Conservation (phyloP, 345 rosid species). For the Salix arbutifolia region DNA sequence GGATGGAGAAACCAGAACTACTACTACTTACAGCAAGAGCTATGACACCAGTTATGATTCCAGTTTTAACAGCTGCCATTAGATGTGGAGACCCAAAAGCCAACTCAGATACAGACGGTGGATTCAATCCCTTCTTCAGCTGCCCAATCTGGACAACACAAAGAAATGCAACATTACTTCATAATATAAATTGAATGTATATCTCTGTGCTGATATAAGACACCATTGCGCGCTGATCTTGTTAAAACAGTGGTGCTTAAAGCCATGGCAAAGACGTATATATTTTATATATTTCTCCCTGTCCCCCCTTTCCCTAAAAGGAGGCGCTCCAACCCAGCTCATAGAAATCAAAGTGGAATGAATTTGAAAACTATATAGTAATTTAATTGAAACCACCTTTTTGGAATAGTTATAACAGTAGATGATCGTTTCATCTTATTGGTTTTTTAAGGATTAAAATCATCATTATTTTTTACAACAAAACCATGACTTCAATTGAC, state of each 20-base stretch:
- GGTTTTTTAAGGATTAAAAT: background rate
- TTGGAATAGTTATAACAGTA: no score
- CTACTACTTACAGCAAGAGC: slow-evolving; percentile 67
- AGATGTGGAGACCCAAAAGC: slow-evolving; percentile 63
- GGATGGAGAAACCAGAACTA: background rate
- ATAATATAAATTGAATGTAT: no score
- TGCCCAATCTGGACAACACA: slow-evolving; percentile 60
- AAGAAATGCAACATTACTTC: background rate
- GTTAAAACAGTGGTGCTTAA: no score
- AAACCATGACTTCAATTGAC: background rate
- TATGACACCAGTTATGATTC: slow-evolving; percentile 67
- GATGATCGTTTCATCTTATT: background rate
- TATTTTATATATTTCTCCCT: no score
- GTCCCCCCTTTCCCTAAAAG: background rate
- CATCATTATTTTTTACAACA: background rate
- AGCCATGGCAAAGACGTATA: no score
- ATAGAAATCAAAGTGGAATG: background rate
- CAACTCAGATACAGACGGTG: slow-evolving; percentile 53
- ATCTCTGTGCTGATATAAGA: no score
- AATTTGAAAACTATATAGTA: background rate
- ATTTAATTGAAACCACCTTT: background rate
- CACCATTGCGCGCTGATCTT: no score
- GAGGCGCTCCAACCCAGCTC: background rate
- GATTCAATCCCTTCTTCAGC: slow-evolving; percentile 79
- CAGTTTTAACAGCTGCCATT: slow-evolving; percentile 63